Percentiles rank a stretch among this genome's conserved stretches.
These are phyloP conservation scores for Corchorus capsularis DNA, from an alignment of 345 rosid species.

Conservation along the genomic window DNA sequence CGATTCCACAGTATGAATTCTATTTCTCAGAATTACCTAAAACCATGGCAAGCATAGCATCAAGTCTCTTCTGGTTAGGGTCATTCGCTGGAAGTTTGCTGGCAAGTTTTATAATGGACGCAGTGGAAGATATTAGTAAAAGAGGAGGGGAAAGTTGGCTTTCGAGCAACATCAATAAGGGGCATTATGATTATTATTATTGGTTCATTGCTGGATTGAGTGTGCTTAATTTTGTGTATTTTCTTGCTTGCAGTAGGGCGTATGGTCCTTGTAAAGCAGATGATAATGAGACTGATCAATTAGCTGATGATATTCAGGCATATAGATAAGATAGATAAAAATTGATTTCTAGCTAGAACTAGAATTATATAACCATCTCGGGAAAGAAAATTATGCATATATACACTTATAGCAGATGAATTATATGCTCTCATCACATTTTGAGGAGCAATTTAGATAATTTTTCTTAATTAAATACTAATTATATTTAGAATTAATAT, in stretches of 20 bases:
- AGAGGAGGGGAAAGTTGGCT: conserved; percentile 49
- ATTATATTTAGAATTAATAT: no score
- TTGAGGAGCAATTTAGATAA: no score
- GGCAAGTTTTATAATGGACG: conserved; percentile 40
- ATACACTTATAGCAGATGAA: no score
- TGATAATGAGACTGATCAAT: no score
- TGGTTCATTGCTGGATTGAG: conserved; percentile 45
- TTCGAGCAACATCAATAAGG: conserved; percentile 43
- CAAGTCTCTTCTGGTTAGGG: conserved; percentile 33
- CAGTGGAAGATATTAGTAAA: conserved; percentile 32
- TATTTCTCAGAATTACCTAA: conserved; percentile 56
- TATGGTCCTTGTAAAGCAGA: conserved; percentile 44
- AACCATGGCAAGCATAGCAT: conserved; percentile 52
- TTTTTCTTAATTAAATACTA: no score
- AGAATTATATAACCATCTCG: no score
- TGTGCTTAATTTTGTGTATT: conserved; percentile 40
- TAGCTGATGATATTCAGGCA: no score
- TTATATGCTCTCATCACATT: no score
- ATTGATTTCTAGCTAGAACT: no score
- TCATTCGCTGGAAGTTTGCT: conserved; percentile 40
- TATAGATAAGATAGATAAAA: neutral
- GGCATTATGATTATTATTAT: conserved; percentile 57
- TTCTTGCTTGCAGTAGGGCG: conserved; percentile 39
- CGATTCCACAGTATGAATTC: conserved; percentile 50
- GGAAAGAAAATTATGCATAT: no score